These are phyloP conservation scores for Aspergillus latus DNA, from an alignment of 2,329 filamentous ascomycete species.

Conservation along the genomic window DNA sequence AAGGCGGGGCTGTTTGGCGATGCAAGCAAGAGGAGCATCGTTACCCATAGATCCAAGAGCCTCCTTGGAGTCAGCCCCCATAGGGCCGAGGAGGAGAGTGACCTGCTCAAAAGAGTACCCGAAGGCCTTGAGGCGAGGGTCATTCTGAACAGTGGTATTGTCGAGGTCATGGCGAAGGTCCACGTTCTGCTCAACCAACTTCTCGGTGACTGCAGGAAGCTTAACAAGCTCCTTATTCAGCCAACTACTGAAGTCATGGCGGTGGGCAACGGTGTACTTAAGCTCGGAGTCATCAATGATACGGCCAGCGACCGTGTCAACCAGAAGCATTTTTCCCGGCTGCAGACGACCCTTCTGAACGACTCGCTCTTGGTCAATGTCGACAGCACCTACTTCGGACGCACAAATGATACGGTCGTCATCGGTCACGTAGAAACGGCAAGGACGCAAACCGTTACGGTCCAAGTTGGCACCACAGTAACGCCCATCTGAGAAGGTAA, in stretches of 20 bases:
- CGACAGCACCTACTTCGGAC: constrained; percentile 92
- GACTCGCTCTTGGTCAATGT: constrained; percentile 83
- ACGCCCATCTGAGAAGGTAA: constrained; percentile 93
- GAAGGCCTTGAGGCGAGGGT: constrained; percentile 79
- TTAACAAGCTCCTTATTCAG: constrained; percentile 81
- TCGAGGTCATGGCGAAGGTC: constrained; percentile 69
- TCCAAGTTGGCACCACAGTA: constrained; percentile 97
- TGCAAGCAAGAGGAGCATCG: constrained; percentile 86
- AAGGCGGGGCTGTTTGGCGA: constrained; percentile 84
- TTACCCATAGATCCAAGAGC: constrained; percentile 98
- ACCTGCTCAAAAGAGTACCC: constrained; percentile 96
- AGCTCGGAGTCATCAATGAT: constrained; percentile 94
- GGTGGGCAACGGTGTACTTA: constrained; percentile 81
- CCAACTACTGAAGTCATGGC: constrained; percentile 86
- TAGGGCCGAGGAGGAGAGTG: constrained; percentile 84
- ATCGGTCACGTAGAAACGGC: constrained; percentile 94
- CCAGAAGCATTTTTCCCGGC: constrained; percentile 92
- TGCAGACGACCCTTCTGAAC: constrained; percentile 92
- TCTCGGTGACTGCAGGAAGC: constrained; percentile 70
- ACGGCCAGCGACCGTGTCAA: constrained; percentile 85
- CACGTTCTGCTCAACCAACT: constrained; percentile 54
- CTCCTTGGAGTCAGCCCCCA: constrained; percentile 97
- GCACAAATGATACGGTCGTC: constrained; percentile 97
- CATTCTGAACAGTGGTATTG: constrained; percentile 72
- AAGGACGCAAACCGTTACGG: constrained; percentile 90